Conservation (phyloP, 1,284 basidiomycete genomes). For the Wallemia hederae region DNA sequence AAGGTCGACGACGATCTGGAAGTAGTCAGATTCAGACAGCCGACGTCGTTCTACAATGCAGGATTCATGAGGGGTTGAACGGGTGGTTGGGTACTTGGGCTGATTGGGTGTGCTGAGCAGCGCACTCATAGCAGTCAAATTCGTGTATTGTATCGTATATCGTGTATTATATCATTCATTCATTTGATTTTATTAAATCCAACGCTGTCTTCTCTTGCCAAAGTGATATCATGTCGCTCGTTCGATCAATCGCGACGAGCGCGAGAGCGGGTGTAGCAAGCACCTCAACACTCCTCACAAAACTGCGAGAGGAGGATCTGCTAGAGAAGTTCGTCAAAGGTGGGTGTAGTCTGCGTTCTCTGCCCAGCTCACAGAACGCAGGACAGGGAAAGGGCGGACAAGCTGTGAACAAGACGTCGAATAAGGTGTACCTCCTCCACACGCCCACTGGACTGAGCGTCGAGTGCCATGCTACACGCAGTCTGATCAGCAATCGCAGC, state of each 20-base stretch:
- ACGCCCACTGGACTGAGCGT: background rate
- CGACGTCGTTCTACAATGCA: too few relatives aligned
- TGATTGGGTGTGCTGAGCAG: too few relatives aligned
- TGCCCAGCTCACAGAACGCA: background rate
- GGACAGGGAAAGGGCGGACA: background rate
- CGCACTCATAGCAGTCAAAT: too few relatives aligned
- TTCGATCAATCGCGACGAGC: background rate
- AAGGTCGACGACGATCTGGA: too few relatives aligned
- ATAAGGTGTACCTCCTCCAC: background rate
- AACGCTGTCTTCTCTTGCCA: background rate
- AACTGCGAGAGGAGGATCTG: background rate
- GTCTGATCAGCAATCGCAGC: background rate
- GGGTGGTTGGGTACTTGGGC: too few relatives aligned
- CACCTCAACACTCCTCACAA: background rate
- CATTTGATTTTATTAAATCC: too few relatives aligned
- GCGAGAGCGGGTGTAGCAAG: background rate
- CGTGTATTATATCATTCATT: too few relatives aligned
- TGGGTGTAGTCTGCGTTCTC: background rate
- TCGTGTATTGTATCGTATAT: too few relatives aligned
- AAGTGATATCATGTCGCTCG: background rate
- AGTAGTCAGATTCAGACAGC: too few relatives aligned
- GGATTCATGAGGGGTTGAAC: too few relatives aligned
- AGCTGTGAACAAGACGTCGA: background rate
- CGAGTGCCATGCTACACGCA: background rate
- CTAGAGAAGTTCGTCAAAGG: background rate